Percentiles rank a stretch among this genome's conserved stretches.
Conservation (phyloP, 176 grass and related monocot genomes). For the Phragmites australis region DNA sequence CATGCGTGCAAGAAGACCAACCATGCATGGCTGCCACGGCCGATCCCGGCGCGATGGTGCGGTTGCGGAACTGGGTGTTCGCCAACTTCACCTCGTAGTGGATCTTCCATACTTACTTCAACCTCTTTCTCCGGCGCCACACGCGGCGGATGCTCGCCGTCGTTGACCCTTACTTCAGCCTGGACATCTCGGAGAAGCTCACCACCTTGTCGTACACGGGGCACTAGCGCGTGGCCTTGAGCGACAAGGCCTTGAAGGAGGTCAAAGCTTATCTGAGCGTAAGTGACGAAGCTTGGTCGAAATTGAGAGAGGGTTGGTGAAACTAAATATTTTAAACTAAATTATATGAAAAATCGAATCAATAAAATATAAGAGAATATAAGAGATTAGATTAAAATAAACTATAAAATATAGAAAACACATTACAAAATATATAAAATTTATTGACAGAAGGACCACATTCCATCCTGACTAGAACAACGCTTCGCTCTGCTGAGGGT, state of each 20-base stretch:
- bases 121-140: constrained; percentile 9
- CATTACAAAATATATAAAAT: no score
- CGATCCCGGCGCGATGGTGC: background rate
- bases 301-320: no score
- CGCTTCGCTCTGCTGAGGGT: no score
- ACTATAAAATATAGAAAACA: no score
- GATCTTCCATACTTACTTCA: constrained; percentile 14
- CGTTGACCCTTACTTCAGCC: background rate
- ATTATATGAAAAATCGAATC: no score
- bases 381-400: no score
- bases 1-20: background rate
- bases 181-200: constrained; percentile 6
- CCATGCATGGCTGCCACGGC: background rate
- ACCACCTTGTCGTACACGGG: background rate
- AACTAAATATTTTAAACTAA: no score
- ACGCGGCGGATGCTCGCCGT: background rate
- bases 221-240: background rate
- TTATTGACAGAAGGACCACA: no score
- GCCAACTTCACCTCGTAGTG: background rate
- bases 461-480: no score
- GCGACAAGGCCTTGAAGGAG: background rate
- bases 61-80: background rate
- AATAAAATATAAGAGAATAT: no score
- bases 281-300: no score
- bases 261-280: constrained; percentile 11